Evolutionary conservation across 108 stramenopile genomes (phyloP).

Genomic region (Skeletonema grethae): DNA sequence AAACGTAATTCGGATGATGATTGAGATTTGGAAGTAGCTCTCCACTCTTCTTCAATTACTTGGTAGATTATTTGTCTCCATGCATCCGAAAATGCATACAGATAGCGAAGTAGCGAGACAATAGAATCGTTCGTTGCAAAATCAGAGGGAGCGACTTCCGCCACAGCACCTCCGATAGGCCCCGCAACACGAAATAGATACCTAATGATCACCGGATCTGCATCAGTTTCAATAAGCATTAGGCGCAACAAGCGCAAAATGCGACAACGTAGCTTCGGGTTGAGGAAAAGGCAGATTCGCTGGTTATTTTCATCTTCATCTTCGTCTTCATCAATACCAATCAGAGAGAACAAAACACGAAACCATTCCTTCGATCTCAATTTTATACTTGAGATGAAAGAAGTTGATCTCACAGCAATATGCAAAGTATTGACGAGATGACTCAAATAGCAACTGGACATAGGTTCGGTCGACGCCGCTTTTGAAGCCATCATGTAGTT

Average conservation of each 20-base stretch:
- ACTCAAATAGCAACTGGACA: conserved; percentile 13
- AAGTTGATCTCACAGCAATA: conserved; percentile 3
- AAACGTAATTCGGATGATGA: conserved; percentile 4
- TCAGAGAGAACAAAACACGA: not conserved
- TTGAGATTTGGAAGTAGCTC: not conserved
- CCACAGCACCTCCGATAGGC: not conserved
- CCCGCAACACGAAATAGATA: conserved; percentile 62
- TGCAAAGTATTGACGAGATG: conserved; percentile 23
- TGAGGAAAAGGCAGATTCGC: conserved; percentile 18
- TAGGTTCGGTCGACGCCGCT: not conserved
- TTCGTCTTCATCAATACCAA: not conserved
- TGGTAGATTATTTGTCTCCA: conserved; percentile 30
- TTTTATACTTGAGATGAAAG: not conserved
- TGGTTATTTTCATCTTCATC: not conserved
- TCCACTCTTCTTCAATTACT: conserved; percentile 5
- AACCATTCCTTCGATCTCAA: conserved; percentile 1
- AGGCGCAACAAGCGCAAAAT: conserved; percentile 62
- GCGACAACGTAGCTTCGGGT: conserved; percentile 47
- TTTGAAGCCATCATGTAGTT: conserved; percentile 1
- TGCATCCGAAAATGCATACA: conserved; percentile 40
- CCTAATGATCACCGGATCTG: conserved; percentile 38
- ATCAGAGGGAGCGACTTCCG: conserved; percentile 7
- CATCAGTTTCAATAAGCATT: conserved; percentile 33
- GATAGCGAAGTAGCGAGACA: conserved; percentile 62
- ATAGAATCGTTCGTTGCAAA: conserved; percentile 19